Base-by-base conservation (phyloP, 1,284 basidiomycete genomes). In the Ustilago nuda region DNA sequence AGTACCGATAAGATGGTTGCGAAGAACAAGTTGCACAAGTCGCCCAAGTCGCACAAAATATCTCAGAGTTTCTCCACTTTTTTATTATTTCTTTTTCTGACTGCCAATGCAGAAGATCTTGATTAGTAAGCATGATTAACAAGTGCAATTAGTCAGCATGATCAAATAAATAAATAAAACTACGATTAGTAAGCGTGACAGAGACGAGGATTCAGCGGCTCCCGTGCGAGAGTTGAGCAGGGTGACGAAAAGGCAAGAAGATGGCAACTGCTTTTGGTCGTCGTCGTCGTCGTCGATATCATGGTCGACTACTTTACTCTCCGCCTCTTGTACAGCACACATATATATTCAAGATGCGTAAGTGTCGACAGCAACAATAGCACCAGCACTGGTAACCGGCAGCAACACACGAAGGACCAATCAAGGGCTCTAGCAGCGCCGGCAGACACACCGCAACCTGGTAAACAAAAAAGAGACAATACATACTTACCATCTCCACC, bases 261-360 rank as follows among this genome's bases (percentile, higher is more conserved):
- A 41, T 33, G 17, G 50, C 50, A 23, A 50, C 50, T 5, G 48
- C 50, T 32, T 33, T 50, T 33, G 50, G 37, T 67, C 48, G 43
- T 61, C 56, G 33, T 59, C 55, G 65, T 69, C 56, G 48, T 27
- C 33, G 36, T 51, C 46, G 54, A 61, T 23, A 55, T 27, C 41
- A 13, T n/a, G 13, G 4, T 43, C 13, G 23, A 33, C 27, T 39
- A 17, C 33, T 30, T 37, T 50, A 15, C 51, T 27, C 30, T 39
- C 41, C 17, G 61, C 48, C 56, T 23, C 54, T 43, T 23, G 39
- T 27, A 33, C 30, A 30, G 15, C 48, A 39, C 2, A n/a, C 48
- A 70, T 32, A 56, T 27, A 61, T 33, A 66, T 35, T 58, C 52
- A 71, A 55, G 59, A 71, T 71, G 69, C 69, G 66, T 69, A 55